These are phyloP conservation scores for Lepidium africanum DNA, from an alignment of 345 rosid genomes.

Conservation along the genomic window DNA sequence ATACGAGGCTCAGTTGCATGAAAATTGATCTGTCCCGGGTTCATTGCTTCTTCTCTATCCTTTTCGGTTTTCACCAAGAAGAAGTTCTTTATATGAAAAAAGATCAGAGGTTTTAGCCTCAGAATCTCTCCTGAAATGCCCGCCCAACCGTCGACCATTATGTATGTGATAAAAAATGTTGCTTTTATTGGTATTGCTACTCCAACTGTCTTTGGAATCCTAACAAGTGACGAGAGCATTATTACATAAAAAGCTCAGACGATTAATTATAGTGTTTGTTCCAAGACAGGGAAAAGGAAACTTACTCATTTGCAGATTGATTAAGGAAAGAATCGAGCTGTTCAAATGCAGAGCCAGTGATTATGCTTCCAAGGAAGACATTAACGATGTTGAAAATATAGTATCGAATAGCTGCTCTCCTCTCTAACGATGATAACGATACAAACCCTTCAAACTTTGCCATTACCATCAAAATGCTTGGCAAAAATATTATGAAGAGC, in stretches of 20 bases:
- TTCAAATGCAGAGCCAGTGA: conserved; percentile 71
- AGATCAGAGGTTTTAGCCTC: conserved; percentile 71
- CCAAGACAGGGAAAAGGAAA: not conserved
- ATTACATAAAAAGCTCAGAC: not conserved
- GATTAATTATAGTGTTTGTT: not conserved
- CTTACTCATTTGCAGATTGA: conserved; percentile 69
- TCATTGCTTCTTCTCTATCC: conserved; percentile 93
- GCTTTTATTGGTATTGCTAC: conserved; percentile 85
- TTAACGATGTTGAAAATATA: conserved; percentile 74
- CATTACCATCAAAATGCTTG: conserved; percentile 89
- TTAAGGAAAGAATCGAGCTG: conserved; percentile 63
- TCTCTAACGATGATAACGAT: conserved; percentile 74
- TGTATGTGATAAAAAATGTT: conserved; percentile 86
- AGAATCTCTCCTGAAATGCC: conserved; percentile 85
- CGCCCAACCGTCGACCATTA: conserved; percentile 99
- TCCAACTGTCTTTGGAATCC: conserved; percentile 77
- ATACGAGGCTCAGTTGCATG: conserved; percentile 84
- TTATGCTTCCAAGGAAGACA: conserved; percentile 70
- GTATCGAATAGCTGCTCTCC: conserved; percentile 83
- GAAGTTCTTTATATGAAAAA: conserved; percentile 83
- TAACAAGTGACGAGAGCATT: conserved; percentile 20
- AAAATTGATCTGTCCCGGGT: conserved; percentile 86
- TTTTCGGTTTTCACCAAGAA: conserved; percentile 94
- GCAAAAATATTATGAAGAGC: conserved; percentile 90
- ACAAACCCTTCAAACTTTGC: conserved; percentile 88